Percentiles rank a stretch among this genome's conserved stretches.
phyloP scores from a whole-genome alignment of 495 filamentous ascomycete genomes.

The Letharia lupina region DNA sequence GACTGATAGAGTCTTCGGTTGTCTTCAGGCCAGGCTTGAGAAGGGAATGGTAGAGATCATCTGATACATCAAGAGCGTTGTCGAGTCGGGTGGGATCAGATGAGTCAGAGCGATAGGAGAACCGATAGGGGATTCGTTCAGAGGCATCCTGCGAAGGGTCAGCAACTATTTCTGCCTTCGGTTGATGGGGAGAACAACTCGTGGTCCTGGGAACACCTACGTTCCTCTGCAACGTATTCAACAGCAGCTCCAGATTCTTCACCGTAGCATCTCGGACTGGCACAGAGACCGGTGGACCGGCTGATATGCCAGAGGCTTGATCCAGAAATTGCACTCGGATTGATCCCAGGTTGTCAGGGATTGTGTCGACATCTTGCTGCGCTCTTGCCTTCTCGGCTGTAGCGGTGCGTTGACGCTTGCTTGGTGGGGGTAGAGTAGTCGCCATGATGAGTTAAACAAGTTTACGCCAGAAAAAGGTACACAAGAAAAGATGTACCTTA shows the following conservation, averaged over 20 bases:
- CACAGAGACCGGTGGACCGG: constrained; percentile 65
- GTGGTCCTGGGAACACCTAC: constrained; percentile 41
- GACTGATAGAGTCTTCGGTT: constrained; percentile 65
- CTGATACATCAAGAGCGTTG: constrained; percentile 48
- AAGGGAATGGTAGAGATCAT: constrained; percentile 67
- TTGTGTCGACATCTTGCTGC: constrained; percentile 67
- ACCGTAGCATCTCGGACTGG: constrained; percentile 78
- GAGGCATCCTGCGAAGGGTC: constrained; percentile 48
- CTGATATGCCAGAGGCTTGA: constrained; percentile 61
- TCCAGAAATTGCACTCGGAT: constrained; percentile 85
- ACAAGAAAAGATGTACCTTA: too few relatives aligned
- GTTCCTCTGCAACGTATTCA: constrained; percentile 80
- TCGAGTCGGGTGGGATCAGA: constrained; percentile 42
- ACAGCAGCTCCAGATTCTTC: constrained; percentile 82
- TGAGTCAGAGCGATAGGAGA: constrained; percentile 54
- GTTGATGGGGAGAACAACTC: constrained; percentile 18
- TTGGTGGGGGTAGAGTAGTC: constrained; percentile 79
- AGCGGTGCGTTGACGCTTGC: constrained; percentile 78
- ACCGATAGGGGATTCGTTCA: constrained; percentile 82
- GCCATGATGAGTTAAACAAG: constrained; percentile 51
- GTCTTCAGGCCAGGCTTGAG: constrained; percentile 41
- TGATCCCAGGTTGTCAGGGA: constrained; percentile 64
- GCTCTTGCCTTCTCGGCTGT: constrained; percentile 59
- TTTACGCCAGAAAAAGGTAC: too few relatives aligned
- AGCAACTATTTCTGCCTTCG: constrained; percentile 4